phyloP scores from a whole-genome alignment of 2,329 filamentous ascomycete species.

The Paraconiothyrium brasiliense region DNA sequence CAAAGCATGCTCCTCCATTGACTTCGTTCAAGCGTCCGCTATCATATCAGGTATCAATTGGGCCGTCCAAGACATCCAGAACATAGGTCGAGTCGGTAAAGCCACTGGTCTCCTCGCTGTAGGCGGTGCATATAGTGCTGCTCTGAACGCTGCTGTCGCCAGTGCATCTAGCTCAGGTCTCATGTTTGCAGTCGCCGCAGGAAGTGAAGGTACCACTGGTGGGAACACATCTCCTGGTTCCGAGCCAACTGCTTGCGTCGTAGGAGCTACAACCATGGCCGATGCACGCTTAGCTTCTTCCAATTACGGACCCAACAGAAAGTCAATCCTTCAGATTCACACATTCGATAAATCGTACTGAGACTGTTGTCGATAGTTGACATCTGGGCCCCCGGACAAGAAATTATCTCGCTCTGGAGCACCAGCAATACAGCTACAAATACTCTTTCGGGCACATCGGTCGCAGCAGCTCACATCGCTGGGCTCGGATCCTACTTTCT shows the following conservation, averaged over 20 bases:
- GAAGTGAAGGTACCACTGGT: constrained; percentile 36
- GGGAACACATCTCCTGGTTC: constrained; percentile 38
- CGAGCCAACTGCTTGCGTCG: constrained; percentile 42
- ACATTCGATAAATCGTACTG: neutral
- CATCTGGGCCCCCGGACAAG: constrained; percentile 44
- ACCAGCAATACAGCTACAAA: constrained; percentile 35
- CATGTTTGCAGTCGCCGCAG: constrained; percentile 39
- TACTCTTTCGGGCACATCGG: constrained; percentile 27
- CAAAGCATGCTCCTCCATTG: neutral
- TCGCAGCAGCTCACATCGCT: constrained; percentile 36
- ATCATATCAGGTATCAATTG: constrained; percentile 31
- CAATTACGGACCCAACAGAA: constrained; percentile 29
- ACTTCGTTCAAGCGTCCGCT: constrained; percentile 7
- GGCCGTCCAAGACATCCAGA: constrained; percentile 29
- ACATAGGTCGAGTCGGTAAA: constrained; percentile 29
- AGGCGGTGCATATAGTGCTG: constrained; percentile 32
- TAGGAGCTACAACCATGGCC: constrained; percentile 29
- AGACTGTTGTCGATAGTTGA: constrained; percentile 30
- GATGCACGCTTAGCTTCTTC: constrained; percentile 21
- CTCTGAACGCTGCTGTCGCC: constrained; percentile 37
- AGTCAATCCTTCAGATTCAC: neutral
- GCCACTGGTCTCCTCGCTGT: constrained; percentile 24
- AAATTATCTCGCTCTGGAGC: constrained; percentile 53
- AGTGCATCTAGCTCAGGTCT: constrained; percentile 34
- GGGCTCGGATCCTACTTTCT: constrained; percentile 33